Percentiles rank a stretch among this genome's conserved stretches.
Evolutionary conservation across 345 rosid species (phyloP).

Genomic region (Eutrema heterophyllum): DNA sequence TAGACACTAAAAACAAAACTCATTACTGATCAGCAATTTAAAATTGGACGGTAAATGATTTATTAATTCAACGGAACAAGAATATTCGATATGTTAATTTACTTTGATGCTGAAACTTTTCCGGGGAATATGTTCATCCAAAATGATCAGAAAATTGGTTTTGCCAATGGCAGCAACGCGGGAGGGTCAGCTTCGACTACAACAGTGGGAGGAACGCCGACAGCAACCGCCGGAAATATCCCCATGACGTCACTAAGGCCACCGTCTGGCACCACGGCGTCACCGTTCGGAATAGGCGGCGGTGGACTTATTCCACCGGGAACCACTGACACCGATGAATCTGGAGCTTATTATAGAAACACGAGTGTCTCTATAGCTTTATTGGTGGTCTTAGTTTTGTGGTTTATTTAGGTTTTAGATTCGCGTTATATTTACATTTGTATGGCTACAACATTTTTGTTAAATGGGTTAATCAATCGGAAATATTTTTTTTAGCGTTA

Average conservation of each 20-base stretch:
- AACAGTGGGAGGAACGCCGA: conserved; percentile 23
- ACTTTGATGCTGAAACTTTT: not conserved
- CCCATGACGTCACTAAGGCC: conserved; percentile 25
- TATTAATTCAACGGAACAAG: too few relatives aligned
- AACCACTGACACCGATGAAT: conserved; percentile 28
- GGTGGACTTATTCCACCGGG: conserved; percentile 25
- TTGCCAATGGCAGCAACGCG: conserved; percentile 1
- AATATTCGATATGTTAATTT: too few relatives aligned
- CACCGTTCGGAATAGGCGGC: conserved; percentile 21
- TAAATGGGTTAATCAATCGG: conserved; percentile 4
- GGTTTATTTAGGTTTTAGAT: conserved; percentile 19
- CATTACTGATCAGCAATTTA: not conserved
- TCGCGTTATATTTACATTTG: not conserved
- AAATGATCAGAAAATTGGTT: not conserved
- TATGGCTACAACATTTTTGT: conserved; percentile 17
- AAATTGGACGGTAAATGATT: not conserved
- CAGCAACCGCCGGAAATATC: conserved; percentile 22
- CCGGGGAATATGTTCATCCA: not conserved
- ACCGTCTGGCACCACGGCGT: conserved; percentile 23
- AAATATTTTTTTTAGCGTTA: not conserved
- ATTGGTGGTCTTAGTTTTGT: conserved; percentile 13
- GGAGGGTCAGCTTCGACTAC: conserved; percentile 29
- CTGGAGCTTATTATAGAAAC: conserved; percentile 23
- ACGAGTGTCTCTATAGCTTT: not conserved
- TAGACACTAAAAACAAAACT: not conserved